phyloP scores from a whole-genome alignment of 2,329 filamentous ascomycete species.

The Shiraia sp. region DNA sequence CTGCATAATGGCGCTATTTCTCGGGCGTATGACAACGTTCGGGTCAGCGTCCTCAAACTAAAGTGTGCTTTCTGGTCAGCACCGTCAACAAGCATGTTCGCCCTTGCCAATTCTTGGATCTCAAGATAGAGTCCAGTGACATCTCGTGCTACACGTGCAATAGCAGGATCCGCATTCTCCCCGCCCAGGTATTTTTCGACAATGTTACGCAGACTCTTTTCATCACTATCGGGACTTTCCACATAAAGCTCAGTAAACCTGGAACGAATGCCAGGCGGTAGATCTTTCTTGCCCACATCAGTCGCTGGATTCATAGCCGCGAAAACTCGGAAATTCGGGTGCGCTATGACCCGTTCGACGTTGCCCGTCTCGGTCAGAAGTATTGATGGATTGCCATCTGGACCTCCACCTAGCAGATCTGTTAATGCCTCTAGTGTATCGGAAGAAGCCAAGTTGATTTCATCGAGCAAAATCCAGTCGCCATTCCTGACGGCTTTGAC shows the following conservation, averaged over 20 bases:
- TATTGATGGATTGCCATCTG: conserved; percentile 75
- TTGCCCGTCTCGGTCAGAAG: conserved; percentile 91
- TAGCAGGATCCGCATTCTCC: conserved; percentile 67
- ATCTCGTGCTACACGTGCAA: conserved; percentile 71
- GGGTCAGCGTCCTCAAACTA: conserved; percentile 89
- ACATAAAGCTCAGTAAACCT: conserved; percentile 97
- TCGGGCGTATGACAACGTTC: conserved; percentile 84
- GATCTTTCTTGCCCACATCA: conserved; percentile 92
- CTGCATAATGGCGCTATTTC: conserved; percentile 85
- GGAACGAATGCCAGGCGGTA: conserved; percentile 85
- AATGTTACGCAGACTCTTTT: conserved; percentile 84
- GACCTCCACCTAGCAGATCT: conserved; percentile 77
- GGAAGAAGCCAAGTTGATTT: conserved; percentile 93
- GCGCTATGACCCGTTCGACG: conserved; percentile 84
- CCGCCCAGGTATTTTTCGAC: conserved; percentile 85
- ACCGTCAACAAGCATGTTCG: conserved; percentile 88
- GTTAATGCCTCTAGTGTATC: conserved; percentile 94
- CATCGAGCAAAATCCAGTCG: conserved; percentile 95
- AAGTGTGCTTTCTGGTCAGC: conserved; percentile 96
- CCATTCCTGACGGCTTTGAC: conserved; percentile 95
- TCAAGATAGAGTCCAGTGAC: conserved; percentile 86
- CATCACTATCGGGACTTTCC: conserved; percentile 81
- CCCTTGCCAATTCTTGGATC: conserved; percentile 78
- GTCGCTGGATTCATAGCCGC: conserved; percentile 99
- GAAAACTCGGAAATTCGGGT: conserved; percentile 93